These are phyloP conservation scores for Mycosarcoma mackinlayi DNA, from an alignment of 1,284 basidiomycete genomes.

Conservation along the genomic window DNA sequence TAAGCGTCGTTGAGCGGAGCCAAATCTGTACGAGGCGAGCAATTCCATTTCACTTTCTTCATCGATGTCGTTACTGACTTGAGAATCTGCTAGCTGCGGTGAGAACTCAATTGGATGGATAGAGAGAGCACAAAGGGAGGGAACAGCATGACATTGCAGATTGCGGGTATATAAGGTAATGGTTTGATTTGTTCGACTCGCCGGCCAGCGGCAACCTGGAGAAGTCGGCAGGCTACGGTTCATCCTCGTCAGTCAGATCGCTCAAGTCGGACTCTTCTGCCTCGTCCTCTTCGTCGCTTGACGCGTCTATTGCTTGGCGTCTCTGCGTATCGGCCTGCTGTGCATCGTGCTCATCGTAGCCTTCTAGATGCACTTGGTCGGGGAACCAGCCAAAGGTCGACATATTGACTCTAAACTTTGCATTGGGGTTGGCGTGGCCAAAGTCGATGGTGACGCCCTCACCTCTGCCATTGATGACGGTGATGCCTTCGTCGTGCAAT, in stretches of 20 bases:
- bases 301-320: conserved; percentile 4
- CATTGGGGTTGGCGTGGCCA: conserved; percentile 39
- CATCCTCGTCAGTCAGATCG: conserved; percentile 20
- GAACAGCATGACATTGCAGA: conserved; percentile 1
- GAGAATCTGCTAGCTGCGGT: too few species aligned
- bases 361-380: conserved; percentile 31
- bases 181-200: too few species aligned
- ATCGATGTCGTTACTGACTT: too few species aligned
- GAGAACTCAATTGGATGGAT: too few species aligned
- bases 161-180: not conserved
- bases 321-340: not conserved
- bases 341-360: conserved; percentile 24
- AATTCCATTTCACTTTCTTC: too few species aligned
- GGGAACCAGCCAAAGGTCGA: conserved; percentile 52
- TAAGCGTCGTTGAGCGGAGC: conserved; percentile 45
- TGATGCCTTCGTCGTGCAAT: conserved; percentile 53
- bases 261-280: conserved; percentile 27
- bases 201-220: too few species aligned
- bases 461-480: conserved; percentile 40
- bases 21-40: not conserved
- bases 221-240: not conserved
- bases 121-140: too few species aligned
- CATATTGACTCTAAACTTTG: conserved; percentile 43
- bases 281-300: not conserved
- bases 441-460: conserved; percentile 46